These are phyloP conservation scores for Phytophthora crassamura DNA, from an alignment of 352 stramenopile species.

Conservation along the genomic window DNA sequence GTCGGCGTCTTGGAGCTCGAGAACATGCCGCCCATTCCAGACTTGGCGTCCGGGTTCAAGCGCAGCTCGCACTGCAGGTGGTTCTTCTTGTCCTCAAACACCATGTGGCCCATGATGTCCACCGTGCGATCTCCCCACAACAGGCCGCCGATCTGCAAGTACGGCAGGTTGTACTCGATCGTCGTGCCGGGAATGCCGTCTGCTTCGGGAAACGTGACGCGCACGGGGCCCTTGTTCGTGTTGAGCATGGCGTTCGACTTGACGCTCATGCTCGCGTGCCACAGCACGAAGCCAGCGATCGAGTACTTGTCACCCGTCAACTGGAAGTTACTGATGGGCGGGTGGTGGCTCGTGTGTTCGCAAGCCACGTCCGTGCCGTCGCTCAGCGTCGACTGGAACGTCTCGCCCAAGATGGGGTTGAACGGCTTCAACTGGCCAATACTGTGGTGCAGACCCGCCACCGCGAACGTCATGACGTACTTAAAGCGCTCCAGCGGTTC, in stretches of 20 bases:
- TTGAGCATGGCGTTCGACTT: conserved; percentile 88
- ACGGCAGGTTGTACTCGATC: conserved; percentile 76
- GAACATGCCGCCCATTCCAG: conserved; percentile 88
- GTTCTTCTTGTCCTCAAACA: conserved; percentile 86
- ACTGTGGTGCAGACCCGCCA: conserved; percentile 81
- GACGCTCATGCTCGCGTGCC: conserved; percentile 81
- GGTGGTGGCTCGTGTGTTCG: conserved; percentile 88
- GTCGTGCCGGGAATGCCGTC: conserved; percentile 48
- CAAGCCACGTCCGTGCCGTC: conserved; percentile 83
- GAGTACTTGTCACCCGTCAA: conserved; percentile 77
- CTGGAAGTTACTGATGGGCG: conserved; percentile 87
- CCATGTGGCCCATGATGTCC: conserved; percentile 71
- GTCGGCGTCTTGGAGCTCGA: conserved; percentile 78
- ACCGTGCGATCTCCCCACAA: conserved; percentile 86
- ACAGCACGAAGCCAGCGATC: conserved; percentile 75
- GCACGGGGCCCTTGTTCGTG: conserved; percentile 79
- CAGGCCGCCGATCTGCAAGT: conserved; percentile 77
- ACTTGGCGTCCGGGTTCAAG: conserved; percentile 89
- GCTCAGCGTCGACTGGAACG: conserved; percentile 74
- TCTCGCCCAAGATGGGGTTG: conserved; percentile 87
- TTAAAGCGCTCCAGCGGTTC: conserved; percentile 84
- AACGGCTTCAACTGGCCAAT: conserved; percentile 88
- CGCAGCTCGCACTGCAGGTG: conserved; percentile 71
- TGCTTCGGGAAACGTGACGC: conserved; percentile 66
- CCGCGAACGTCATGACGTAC: conserved; percentile 78